A percentile compares a stretch with the other conserved stretches of the same genome.
Conservation (phyloP, 2,329 filamentous ascomycete genomes). For the Chaetomium strumarium region DNA sequence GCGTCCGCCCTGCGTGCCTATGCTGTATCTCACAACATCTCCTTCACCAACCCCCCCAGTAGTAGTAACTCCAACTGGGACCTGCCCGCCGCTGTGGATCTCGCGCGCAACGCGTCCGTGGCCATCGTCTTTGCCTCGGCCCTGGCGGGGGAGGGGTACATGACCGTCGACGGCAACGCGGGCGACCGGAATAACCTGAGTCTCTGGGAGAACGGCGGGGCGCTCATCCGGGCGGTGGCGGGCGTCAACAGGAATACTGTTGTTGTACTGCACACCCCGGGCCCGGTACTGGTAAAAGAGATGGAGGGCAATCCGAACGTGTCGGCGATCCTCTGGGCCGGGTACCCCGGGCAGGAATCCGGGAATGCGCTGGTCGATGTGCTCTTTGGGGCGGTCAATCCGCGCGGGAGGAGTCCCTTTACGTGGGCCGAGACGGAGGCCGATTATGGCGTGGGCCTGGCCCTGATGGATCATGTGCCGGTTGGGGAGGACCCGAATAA, state of each 20-base stretch:
- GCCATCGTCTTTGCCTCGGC: constrained; percentile 81
- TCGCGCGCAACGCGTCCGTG: constrained; percentile 58
- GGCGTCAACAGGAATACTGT: constrained; percentile 49
- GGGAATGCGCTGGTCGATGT: constrained; percentile 43
- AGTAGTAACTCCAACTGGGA: constrained; percentile 37
- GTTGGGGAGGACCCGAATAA: constrained; percentile 19
- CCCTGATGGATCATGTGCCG: constrained; percentile 59
- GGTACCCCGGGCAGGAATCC: constrained; percentile 50
- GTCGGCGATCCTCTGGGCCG: constrained; percentile 48
- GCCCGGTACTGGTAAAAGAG: constrained; percentile 57
- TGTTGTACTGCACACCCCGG: constrained; percentile 49
- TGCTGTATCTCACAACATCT: constrained; percentile 54
- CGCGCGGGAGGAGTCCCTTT: constrained; percentile 72
- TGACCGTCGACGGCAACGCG: constrained; percentile 52
- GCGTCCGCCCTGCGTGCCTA: constrained; percentile 45
- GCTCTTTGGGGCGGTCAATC: constrained; percentile 42
- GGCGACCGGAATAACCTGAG: constrained; percentile 73
- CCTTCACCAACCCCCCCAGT: constrained; percentile 48
- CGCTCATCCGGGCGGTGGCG: constrained; percentile 66
- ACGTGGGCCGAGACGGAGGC: constrained; percentile 65
- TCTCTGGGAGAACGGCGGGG: constrained; percentile 69
- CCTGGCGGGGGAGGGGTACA: constrained; percentile 73
- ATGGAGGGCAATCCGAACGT: constrained; percentile 55
- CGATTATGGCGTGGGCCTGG: too few species aligned
- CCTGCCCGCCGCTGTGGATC: constrained; percentile 42